Evolutionary conservation across 2,329 filamentous ascomycete genomes (phyloP).

Genomic region (Fusarium torulosum): DNA sequence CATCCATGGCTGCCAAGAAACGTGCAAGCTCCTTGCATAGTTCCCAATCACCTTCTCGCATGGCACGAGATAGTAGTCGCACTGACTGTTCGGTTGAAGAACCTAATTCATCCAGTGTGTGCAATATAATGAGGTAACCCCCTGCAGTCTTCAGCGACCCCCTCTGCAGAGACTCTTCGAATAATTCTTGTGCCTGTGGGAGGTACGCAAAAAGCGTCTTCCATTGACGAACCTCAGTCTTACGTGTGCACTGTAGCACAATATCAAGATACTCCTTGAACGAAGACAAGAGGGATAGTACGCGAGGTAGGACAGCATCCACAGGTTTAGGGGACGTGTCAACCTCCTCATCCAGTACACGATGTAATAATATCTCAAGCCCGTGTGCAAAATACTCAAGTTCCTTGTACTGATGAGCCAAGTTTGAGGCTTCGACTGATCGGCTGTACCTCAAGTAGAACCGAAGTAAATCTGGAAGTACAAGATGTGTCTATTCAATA

Average conservation of each 20-base stretch:
- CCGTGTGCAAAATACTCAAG: slow-evolving; percentile 94
- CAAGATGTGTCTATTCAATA: slow-evolving; percentile 80
- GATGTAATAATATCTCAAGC: slow-evolving; percentile 90
- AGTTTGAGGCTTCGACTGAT: slow-evolving; percentile 81
- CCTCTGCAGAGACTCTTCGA: slow-evolving; percentile 89
- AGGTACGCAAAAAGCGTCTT: slow-evolving; percentile 91
- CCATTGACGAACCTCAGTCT: slow-evolving; percentile 96
- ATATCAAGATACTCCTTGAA: slow-evolving; percentile 93
- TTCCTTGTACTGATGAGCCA: slow-evolving; percentile 87
- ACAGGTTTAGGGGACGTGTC: slow-evolving; percentile 75
- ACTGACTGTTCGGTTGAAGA: slow-evolving; percentile 82
- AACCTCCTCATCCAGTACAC: slow-evolving; percentile 94
- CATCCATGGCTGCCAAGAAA: slow-evolving; percentile 94
- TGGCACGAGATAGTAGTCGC: slow-evolving; percentile 82
- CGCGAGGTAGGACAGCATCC: slow-evolving; percentile 72
- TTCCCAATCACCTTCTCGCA: slow-evolving; percentile 91
- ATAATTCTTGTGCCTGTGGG: slow-evolving; percentile 89
- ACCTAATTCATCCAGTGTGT: slow-evolving; percentile 80
- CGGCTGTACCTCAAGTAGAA: slow-evolving; percentile 82
- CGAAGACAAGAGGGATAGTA: slow-evolving; percentile 74
- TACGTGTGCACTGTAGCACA: slow-evolving; percentile 95
- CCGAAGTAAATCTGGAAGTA: slow-evolving; percentile 88
- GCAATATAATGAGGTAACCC: slow-evolving; percentile 93
- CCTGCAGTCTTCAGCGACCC: slow-evolving; percentile 94
- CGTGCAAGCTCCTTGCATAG: slow-evolving; percentile 93